Evolutionary conservation across 2,329 filamentous ascomycete species (phyloP), one percentile per base, ranked within the genome.

Genomic region (Cladophialophora exuberans): DNA sequence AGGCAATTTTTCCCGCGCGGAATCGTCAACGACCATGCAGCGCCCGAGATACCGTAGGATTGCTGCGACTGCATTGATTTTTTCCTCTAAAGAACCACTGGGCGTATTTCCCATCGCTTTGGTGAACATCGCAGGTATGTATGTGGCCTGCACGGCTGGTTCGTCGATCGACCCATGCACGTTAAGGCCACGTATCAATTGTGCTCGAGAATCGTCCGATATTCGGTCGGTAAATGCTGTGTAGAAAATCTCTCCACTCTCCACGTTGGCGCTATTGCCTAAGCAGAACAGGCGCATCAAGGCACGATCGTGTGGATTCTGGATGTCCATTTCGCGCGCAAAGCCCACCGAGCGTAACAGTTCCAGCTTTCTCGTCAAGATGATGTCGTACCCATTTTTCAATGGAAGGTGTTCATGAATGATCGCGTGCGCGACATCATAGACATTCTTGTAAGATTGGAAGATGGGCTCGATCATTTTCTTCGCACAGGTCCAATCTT

Each of bases 271-370:
- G 3, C 68, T 68, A 17, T 68, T 66, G 1, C 67, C 67, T 64
- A 73, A 70, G 39, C 67, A 70, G n/a, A 73, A 59, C 9, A 74
- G 43, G 2, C 72, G 66, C 33, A 70, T 63, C 13, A 73, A 57
- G 2, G 71, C 70, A 15, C 69, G 65, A 23, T 70, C 61, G 3
- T 63, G 51, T 1, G 42, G 25, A 6, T 59, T 20, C 2, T 51
- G 30, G 5, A 68, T 36, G 17, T 67, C 53, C 1, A 73, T 61
- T 1, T 38, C n/a, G 4, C 61, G 57, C 15, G 7, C 5, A 43
- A 69, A 72, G 1, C 65, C 65, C 17, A 57, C 60, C 3, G 44
- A 13, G 17, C 51, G 48, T 6, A 72, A 61, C 1, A 67, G 39
- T 4, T 64, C 28, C 3, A 62, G 59, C 15, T 68, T 67, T 2